Conservation (phyloP, 371 early-diverging fungal species). For the Apophysomyces elegans region DNA sequence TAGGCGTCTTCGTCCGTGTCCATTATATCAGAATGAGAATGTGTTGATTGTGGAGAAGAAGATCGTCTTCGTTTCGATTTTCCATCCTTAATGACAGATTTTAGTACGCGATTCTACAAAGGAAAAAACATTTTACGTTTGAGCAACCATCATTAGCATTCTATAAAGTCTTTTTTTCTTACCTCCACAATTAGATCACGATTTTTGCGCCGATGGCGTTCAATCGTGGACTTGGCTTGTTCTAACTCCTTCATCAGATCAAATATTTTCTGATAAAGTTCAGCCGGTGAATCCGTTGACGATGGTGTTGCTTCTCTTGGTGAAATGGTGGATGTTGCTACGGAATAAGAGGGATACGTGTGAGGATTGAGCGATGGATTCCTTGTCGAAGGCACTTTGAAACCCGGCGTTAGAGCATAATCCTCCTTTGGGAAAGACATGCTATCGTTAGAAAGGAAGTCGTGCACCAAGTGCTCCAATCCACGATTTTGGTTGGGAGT, state of each 20-base stretch:
- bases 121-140: not conserved
- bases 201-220: not conserved
- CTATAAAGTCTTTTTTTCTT: not conserved
- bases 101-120: not conserved
- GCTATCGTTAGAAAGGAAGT: not conserved
- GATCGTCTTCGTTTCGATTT: not conserved
- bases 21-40: not conserved
- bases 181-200: constrained; percentile 1
- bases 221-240: not conserved
- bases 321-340: too few species aligned
- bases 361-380: not conserved
- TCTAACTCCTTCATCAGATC: not conserved
- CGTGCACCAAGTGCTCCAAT: not conserved
- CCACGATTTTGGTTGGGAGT: not conserved
- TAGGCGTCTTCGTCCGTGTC: constrained; percentile 3
- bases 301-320: too few species aligned
- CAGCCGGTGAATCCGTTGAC: not conserved
- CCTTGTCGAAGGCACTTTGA: not conserved
- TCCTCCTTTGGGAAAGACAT: not conserved
- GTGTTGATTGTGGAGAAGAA: not conserved
- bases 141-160: not conserved
- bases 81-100: not conserved
- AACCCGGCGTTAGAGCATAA: not conserved
- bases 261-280: not conserved
- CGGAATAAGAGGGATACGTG: not conserved